Base-by-base conservation (phyloP, 768 basidiomycete species). In the Mycena olivaceomarginata region DNA sequence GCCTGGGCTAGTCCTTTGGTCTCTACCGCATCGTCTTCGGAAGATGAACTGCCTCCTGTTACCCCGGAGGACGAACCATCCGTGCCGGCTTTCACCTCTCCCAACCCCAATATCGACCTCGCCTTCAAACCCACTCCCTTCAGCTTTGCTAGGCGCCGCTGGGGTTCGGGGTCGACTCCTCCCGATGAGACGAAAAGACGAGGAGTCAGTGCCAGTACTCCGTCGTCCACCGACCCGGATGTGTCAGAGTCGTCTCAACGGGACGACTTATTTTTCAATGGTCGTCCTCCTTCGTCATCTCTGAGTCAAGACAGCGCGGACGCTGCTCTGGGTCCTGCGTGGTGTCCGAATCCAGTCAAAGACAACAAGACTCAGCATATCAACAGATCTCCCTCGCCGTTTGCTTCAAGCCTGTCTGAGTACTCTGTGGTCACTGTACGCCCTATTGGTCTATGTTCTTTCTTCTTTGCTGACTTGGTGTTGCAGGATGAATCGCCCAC, bases 121-220 rank as follows among this genome's bases (percentile, higher is more conserved):
- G 90, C 89, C 31, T 91, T 88, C 82, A 92, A 92, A 67, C 93
- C 93, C 18, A 91, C 92, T 48, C 93, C 93, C n/a, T 88, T 90
- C 83, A 89, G 89, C 79, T 93, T 92, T 82, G 92, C 93, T 10
- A 90, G 89, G 79, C 90, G 91, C 69, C 90, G 92, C 74, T 93
- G 93, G 93, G 89, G 86, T 76, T 89, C 88, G 56, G 80, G 83
- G 25, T 81, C 86, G 46, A 84, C 84, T 79, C 86, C 87, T 63
- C 83, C 83, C 71, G 84, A 84, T 74, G 86, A 85, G 75, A 79
- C 79, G 10, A 83, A 76, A 56, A 79, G 70, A 51, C 72, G 76
- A 13, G 63, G 41, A 40, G 25, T 39, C 10, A 31, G 43, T n/a
- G 4, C 45, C 48, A 57, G 31, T 37, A 37, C 57, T 25, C 51